A percentile compares a stretch with the other conserved stretches of the same genome.
Conservation (phyloP, 192 early-diverging fungal species). For the Umbelopsis sp. region DNA sequence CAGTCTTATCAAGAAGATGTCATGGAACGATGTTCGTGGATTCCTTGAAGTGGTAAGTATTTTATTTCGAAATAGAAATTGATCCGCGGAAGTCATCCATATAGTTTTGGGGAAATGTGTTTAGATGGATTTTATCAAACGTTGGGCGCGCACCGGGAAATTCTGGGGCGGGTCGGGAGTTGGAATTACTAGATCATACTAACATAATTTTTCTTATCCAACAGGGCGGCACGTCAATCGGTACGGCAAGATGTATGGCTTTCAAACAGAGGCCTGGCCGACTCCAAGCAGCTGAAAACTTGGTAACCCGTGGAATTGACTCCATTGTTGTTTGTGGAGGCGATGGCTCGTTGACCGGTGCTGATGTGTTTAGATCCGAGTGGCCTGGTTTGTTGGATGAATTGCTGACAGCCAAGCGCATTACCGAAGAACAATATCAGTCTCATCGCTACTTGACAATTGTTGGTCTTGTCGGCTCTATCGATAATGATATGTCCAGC, state of each 20-base stretch:
- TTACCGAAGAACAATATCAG: slow-evolving; percentile 62
- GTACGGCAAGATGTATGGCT: slow-evolving; percentile 86
- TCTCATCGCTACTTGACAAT: slow-evolving; percentile 78
- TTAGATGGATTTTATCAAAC: background rate
- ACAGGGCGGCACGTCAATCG: slow-evolving; percentile 94
- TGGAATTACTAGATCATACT: background rate
- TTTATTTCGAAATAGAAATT: background rate
- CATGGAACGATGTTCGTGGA: slow-evolving; percentile 91
- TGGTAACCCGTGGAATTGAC: slow-evolving; percentile 92
- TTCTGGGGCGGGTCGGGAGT: background rate
- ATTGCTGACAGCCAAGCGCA: slow-evolving; percentile 59
- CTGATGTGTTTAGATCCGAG: slow-evolving; percentile 87
- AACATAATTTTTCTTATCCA: background rate
- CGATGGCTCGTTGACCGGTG: slow-evolving; percentile 96
- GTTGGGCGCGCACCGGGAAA: slow-evolving; percentile 4
- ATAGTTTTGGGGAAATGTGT: background rate
- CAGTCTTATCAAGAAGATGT: slow-evolving; percentile 76
- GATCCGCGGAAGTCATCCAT: background rate
- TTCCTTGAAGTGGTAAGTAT: slow-evolving; percentile 68
- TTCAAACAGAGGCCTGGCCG: slow-evolving; percentile 89
- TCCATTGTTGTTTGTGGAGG: slow-evolving; percentile 95
- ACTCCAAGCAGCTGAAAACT: slow-evolving; percentile 76
- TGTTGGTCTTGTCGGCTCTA: slow-evolving; percentile 95
- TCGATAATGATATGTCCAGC: slow-evolving; percentile 92
- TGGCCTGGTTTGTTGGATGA: slow-evolving; percentile 85